Evolutionary conservation across 805 yeast species (phyloP), one percentile per base, ranked within the genome.

Genomic region (Candida stauntonica): DNA sequence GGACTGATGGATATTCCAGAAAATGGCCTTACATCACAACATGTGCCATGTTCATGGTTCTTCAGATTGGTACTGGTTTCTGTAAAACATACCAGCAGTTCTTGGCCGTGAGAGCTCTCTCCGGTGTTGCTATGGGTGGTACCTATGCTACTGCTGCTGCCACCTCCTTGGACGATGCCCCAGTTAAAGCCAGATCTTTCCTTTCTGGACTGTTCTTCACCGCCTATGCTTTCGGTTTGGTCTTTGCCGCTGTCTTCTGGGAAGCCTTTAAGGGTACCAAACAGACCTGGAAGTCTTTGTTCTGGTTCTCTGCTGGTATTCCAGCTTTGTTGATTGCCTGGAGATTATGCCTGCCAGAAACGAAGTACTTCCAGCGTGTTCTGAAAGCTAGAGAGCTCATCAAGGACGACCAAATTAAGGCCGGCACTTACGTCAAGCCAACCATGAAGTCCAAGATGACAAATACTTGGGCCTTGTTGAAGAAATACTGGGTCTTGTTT

Each of bases 301-400:
- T 78, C 61, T 82, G 88, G 88, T 81, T 83, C 53, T 71, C 78
- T 27, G 73, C 86, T 11, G 80, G 81, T 29, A 70, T 79, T 4
- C 81, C 86, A 4, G 70, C 74, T 18, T 46, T 81, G 5, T 64
- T 82, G 39, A 70, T 79, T 27, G 41, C 64, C 26, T 79, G 81
- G 79, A 70, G 88, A 58, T 46, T 70, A 42, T 51, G 64, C 26
- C 62, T 73, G 31, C 83, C 83, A 3, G 88, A 82, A 58, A 76
- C 86, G 3, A 72, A 68, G 23, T 66, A 73, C 16, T 80, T 70
- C 57, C 46, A 58, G 21, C 50, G 51, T 32, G 58, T 58, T 9
- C 44, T 60, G 43, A 61, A 55, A 31, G 63, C 62, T 7, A 48
- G 47, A 36, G 45, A 44, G 20, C 31, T 58, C 33, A 53, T 55